phyloP scores from a whole-genome alignment of 1,139 yeast species.

The Groenewaldozyma sp. region DNA sequence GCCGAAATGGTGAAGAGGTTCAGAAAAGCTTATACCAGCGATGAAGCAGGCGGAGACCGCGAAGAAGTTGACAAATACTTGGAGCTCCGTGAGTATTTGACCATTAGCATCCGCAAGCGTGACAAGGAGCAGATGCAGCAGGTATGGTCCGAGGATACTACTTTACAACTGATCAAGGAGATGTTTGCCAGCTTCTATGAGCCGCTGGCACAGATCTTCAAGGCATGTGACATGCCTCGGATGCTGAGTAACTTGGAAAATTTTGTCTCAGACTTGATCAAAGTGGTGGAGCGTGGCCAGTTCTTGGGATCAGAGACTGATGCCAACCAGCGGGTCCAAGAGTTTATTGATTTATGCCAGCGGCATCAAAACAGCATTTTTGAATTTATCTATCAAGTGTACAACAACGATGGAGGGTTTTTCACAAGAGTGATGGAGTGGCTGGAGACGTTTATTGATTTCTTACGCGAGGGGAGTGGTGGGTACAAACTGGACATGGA shows the following conservation, averaged over 20 bases:
- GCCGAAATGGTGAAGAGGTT: conserved; percentile 34
- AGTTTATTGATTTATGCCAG: conserved; percentile 53
- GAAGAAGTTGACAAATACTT: conserved; percentile 33
- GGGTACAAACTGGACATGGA: conserved; percentile 29
- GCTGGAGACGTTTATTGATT: conserved; percentile 54
- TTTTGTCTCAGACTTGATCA: conserved; percentile 64
- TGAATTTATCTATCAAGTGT: conserved; percentile 67
- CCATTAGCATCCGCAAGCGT: conserved; percentile 52
- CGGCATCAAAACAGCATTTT: conserved; percentile 65
- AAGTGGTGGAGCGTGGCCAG: conserved; percentile 42
- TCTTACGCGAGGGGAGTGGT: conserved; percentile 46
- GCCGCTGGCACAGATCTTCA: conserved; percentile 70
- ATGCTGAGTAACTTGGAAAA: conserved; percentile 65
- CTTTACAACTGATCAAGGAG: conserved; percentile 61
- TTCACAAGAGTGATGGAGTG: conserved; percentile 65
- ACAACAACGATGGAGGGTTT: conserved; percentile 62
- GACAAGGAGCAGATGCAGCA: conserved; percentile 70
- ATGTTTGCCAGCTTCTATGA: conserved; percentile 71
- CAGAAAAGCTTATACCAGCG: conserved; percentile 17
- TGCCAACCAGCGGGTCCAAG: conserved; percentile 51
- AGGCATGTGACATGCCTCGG: conserved; percentile 64
- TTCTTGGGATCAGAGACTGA: conserved; percentile 34
- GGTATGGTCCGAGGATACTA: conserved; percentile 77
- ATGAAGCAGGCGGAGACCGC: conserved; percentile 11
- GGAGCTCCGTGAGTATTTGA: conserved; percentile 52